These are phyloP conservation scores for Saccharum officinarum DNA, from an alignment of 176 grass and related monocot genomes.

Conservation along the genomic window DNA sequence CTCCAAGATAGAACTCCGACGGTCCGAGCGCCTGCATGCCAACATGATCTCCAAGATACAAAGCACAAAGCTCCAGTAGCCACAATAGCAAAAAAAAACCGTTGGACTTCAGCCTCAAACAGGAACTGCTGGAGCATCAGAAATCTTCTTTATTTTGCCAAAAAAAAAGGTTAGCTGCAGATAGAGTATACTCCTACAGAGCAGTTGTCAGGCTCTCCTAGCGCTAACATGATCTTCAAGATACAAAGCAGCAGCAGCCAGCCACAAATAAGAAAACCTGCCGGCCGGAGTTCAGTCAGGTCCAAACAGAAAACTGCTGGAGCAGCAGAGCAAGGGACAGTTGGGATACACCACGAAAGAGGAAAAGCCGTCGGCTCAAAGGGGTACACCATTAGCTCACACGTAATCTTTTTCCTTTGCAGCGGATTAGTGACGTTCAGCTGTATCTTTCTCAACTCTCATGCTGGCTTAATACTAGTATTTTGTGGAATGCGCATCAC, in stretches of 20 bases:
- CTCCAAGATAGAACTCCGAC: no score
- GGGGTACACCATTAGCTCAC: background rate
- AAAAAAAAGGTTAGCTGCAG: no score
- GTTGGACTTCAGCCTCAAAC: no score
- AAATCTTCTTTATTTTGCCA: background rate
- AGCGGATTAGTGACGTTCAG: slow-evolving; percentile 27
- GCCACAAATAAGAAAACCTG: background rate
- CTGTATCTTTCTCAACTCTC: slow-evolving; percentile 17
- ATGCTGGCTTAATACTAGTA: background rate
- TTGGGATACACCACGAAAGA: slow-evolving; percentile 24
- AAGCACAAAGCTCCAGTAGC: background rate
- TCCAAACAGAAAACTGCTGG: background rate
- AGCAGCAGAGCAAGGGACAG: background rate
- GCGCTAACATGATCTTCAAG: background rate
- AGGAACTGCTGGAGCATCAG: background rate
- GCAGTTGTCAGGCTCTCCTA: background rate
- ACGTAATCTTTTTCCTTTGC: background rate
- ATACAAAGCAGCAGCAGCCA: background rate
- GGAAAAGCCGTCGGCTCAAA: slow-evolving; percentile 10
- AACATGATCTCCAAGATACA: background rate
- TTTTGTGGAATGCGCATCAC: slow-evolving; percentile 6
- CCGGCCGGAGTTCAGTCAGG: background rate
- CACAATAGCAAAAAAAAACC: no score
- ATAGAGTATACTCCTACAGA: background rate
- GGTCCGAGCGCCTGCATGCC: no score